Percentiles rank a stretch among this genome's conserved stretches.
Evolutionary conservation across 1,139 yeast genomes (phyloP).

Genomic region (Casaregolazyma lundiana): DNA sequence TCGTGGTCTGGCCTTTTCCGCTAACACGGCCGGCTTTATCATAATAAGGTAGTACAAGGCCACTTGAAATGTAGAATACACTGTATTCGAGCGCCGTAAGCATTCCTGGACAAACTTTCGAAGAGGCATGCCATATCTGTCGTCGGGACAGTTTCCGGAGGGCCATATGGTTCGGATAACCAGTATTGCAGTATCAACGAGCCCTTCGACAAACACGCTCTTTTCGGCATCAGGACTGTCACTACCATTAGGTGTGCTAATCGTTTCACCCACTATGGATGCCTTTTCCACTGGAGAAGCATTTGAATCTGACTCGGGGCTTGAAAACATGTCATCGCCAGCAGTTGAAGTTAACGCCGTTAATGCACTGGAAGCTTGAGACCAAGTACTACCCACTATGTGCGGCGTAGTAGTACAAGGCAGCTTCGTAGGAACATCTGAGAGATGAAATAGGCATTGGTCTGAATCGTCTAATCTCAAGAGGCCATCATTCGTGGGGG

Average conservation of each 20-base stretch:
- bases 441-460: neutral
- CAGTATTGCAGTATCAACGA: conserved; percentile 35
- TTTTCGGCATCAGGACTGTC: conserved; percentile 9
- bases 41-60: conserved; percentile 60
- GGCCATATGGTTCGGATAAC: conserved; percentile 36
- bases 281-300: neutral
- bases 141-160: conserved; percentile 18
- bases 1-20: conserved; percentile 7
- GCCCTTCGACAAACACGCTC: conserved; percentile 29
- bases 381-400: neutral
- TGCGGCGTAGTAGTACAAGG: neutral
- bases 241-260: neutral
- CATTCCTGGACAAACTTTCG: conserved; percentile 55
- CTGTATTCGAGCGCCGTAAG: conserved; percentile 62
- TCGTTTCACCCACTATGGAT: too few species aligned
- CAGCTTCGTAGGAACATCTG: neutral
- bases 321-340: neutral
- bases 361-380: neutral
- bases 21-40: conserved; percentile 33
- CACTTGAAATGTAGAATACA: conserved; percentile 60
- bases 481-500: too few species aligned
- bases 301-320: neutral
- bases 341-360: neutral
- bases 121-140: conserved; percentile 30
- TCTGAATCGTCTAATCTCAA: neutral